Evolutionary conservation across 345 rosid species (phyloP).

Genomic region (Dovyalis caffra): DNA sequence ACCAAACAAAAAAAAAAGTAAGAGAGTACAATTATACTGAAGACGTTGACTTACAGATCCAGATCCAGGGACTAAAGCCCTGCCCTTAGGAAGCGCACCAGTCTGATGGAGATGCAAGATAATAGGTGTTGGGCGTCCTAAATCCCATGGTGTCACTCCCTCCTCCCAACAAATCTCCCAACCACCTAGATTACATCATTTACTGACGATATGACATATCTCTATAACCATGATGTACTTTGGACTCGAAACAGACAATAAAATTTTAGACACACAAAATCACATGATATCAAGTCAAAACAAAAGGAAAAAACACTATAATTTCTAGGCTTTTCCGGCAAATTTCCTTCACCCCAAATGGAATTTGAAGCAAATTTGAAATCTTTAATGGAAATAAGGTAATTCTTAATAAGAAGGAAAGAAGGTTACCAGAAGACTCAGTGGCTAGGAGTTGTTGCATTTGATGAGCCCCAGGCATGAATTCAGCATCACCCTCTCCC

Average conservation of each 20-base stretch:
- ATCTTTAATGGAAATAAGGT: not conserved
- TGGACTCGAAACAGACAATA: too few relatives aligned
- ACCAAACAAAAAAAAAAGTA: too few relatives aligned
- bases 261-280: too few relatives aligned
- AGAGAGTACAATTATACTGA: too few relatives aligned
- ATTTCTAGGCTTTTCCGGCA: not conserved
- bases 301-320: too few relatives aligned
- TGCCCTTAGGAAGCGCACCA: too few relatives aligned
- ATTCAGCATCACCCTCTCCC: conserved; percentile 2
- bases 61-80: too few relatives aligned
- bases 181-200: conserved; percentile 41
- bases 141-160: conserved; percentile 79
- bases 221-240: not conserved
- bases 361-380: not conserved
- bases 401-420: not conserved
- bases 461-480: conserved; percentile 21
- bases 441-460: conserved; percentile 24
- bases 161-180: conserved; percentile 87
- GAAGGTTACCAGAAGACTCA: conserved; percentile 25
- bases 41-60: too few relatives aligned
- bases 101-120: too few relatives aligned
- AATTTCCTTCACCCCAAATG: not conserved
- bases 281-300: too few relatives aligned
- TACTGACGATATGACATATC: not conserved
- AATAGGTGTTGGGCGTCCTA: too few relatives aligned